Evolutionary conservation across 192 early-diverging fungal genomes (phyloP), one percentile per base, ranked within the genome.

Genomic region (Dissophora globulifera): DNA sequence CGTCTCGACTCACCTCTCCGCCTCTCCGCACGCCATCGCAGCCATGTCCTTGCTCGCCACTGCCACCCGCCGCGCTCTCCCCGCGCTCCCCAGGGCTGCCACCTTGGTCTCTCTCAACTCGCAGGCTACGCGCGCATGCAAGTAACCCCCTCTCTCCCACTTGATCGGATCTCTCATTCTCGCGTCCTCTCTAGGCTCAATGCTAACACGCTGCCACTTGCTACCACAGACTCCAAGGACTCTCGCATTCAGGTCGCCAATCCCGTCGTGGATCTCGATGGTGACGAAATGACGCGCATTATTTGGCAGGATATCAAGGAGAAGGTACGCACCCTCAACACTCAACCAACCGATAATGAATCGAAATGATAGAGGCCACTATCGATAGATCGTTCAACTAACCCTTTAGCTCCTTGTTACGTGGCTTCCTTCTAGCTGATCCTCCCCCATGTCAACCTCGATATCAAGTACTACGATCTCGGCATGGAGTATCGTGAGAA

Each of bases 281-380:
- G 97, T 65, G 97, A 99, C 84, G 97, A 99, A 87, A 99, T 99
- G 97, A 99, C 97, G 25, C 85, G 97, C 54, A 98, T 99, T 78
- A 93, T 99, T 74, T 96, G 94, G 94, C 81, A 87, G 61, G 87
- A 88, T 79, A 97, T 96, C 80, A 97, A 96, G 82, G 93, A 97
- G 72, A 92, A 89, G 70, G 80, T 90, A 17, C 29, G n/a, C n/a
- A n/a, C n/a, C n/a, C n/a, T n/a, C n/a, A n/a, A n/a, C n/a, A n/a
- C n/a, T n/a, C n/a, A n/a, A n/a, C n/a, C n/a, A n/a, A n/a, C n/a
- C n/a, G n/a, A n/a, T n/a, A n/a, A n/a, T n/a, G n/a, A n/a, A n/a
- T n/a, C n/a, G n/a, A n/a, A n/a, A n/a, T n/a, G n/a, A n/a, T n/a
- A n/a, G n/a, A n/a, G n/a, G n/a, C n/a, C n/a, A n/a, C n/a, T n/a